A percentile compares a stretch with the other conserved stretches of the same genome.
These are phyloP conservation scores for Immersiporthe knoxdaviesiana DNA, from an alignment of 2,329 filamentous ascomycete genomes.

Conservation along the genomic window DNA sequence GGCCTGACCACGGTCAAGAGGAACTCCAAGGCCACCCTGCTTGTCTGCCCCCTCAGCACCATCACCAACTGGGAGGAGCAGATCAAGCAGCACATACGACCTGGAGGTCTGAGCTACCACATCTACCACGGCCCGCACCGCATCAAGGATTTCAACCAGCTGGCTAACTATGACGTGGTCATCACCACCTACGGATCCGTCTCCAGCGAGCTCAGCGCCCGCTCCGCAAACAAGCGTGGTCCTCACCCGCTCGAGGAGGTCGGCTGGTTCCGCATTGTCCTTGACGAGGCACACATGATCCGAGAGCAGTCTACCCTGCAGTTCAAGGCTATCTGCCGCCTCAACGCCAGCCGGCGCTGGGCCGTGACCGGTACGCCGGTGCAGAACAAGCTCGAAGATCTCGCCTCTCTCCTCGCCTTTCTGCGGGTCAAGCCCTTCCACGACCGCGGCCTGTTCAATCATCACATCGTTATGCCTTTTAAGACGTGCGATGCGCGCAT, in stretches of 20 bases:
- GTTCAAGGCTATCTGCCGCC: conserved; percentile 80
- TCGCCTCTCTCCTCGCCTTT: conserved; percentile 85
- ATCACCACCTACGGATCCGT: conserved; percentile 93
- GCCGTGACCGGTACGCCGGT: conserved; percentile 97
- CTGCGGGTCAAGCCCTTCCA: conserved; percentile 85
- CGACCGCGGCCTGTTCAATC: conserved; percentile 72
- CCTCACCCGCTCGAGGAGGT: conserved; percentile 72
- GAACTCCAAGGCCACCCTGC: conserved; percentile 79
- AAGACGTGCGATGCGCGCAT: conserved; percentile 85
- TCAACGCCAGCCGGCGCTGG: conserved; percentile 85
- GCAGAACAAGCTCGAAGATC: conserved; percentile 89
- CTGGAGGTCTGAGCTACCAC: conserved; percentile 69
- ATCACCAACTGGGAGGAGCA: conserved; percentile 95
- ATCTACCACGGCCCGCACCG: conserved; percentile 86
- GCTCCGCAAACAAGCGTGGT: conserved; percentile 63
- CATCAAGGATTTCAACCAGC: conserved; percentile 66
- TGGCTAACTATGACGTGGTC: conserved; percentile 79
- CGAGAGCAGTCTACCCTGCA: conserved; percentile 81
- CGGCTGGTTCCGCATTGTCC: conserved; percentile 90
- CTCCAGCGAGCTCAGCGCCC: conserved; percentile 73
- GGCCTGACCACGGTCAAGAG: conserved; percentile 56
- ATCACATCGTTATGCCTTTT: conserved; percentile 82
- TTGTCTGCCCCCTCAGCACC: conserved; percentile 88
- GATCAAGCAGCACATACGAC: conserved; percentile 77
- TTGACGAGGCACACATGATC: conserved; percentile 95